Percentiles rank a stretch among this genome's conserved stretches.
phyloP scores from a whole-genome alignment of 371 early-diverging fungal species.

The Mortierella sp. region DNA sequence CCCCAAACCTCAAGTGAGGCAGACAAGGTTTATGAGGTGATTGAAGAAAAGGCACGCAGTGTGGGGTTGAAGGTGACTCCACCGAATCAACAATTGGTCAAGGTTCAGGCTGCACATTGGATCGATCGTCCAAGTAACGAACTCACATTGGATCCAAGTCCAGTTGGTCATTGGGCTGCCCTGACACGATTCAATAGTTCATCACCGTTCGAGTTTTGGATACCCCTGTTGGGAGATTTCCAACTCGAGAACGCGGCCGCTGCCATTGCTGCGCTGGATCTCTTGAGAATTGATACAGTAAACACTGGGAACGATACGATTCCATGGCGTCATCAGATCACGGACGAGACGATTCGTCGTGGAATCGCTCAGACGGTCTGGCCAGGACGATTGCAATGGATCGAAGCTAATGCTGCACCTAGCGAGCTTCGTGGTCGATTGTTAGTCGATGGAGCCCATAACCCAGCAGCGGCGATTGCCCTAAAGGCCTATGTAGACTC shows the following conservation, averaged over 20 bases:
- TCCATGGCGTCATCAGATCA: slow-evolving; percentile 47
- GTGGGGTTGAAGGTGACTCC: slow-evolving; percentile 25
- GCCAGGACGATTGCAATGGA: slow-evolving; percentile 88
- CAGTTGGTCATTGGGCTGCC: slow-evolving; percentile 21
- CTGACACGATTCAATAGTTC: background rate
- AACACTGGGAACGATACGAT: slow-evolving; percentile 16
- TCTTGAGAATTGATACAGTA: slow-evolving; percentile 53
- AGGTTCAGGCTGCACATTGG: slow-evolving; percentile 41
- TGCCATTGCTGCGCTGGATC: slow-evolving; percentile 73
- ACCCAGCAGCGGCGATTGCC: slow-evolving; percentile 75
- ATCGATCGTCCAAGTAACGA: background rate
- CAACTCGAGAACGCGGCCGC: slow-evolving; percentile 84
- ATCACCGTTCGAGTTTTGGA: slow-evolving; percentile 48
- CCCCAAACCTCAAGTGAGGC: slow-evolving; percentile 55
- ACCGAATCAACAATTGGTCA: slow-evolving; percentile 19
- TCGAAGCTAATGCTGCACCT: slow-evolving; percentile 39
- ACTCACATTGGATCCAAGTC: background rate
- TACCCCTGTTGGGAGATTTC: slow-evolving; percentile 79
- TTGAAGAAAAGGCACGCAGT: slow-evolving; percentile 53
- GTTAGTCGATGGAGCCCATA: slow-evolving; percentile 93
- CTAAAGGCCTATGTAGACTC: slow-evolving; percentile 71
- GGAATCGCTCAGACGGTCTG: slow-evolving; percentile 75
- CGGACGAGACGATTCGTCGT: slow-evolving; percentile 58
- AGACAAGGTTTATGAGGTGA: slow-evolving; percentile 47
- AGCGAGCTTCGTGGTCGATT: slow-evolving; percentile 48